Evolutionary conservation across 257 asterid species (phyloP).

Genomic region (Prunella vulgaris): DNA sequence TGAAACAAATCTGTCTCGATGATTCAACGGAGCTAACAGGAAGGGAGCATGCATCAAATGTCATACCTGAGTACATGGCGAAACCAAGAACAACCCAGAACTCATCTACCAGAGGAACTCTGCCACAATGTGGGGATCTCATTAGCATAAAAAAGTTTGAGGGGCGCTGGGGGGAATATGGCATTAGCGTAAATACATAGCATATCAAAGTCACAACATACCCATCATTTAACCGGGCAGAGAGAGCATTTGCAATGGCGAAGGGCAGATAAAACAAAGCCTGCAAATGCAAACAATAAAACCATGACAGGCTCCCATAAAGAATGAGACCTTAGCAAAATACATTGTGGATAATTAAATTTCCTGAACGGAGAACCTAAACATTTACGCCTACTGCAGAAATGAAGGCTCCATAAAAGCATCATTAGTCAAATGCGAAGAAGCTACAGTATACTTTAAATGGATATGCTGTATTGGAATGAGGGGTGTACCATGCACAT

Average conservation of each 20-base stretch:
- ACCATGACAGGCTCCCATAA: not conserved
- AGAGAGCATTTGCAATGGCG: slow-evolving; percentile 90
- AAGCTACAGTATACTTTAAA: not conserved
- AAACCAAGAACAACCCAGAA: slow-evolving; percentile 79
- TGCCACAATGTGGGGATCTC: slow-evolving; percentile 33
- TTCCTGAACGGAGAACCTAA: not conserved
- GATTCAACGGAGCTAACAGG: too few relatives aligned
- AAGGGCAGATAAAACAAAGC: slow-evolving; percentile 82
- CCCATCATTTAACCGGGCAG: slow-evolving; percentile 90
- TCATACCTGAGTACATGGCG: slow-evolving; percentile 54
- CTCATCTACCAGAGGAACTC: slow-evolving; percentile 83
- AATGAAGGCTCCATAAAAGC: not conserved
- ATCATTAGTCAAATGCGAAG: not conserved
- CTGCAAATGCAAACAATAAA: slow-evolving; percentile 38
- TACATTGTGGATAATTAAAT: not conserved
- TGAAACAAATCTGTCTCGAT: not conserved
- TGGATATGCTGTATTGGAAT: not conserved
- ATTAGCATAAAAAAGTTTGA: not conserved
- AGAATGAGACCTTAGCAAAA: not conserved
- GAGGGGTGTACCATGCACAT: slow-evolving; percentile 79
- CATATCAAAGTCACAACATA: slow-evolving; percentile 27
- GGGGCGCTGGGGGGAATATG: not conserved
- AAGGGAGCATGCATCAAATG: slow-evolving; percentile 4
- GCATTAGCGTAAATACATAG: slow-evolving; percentile 1
- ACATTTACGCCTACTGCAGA: not conserved